These are phyloP conservation scores for Arachis monticola DNA, from an alignment of 331 rosid genomes.

Conservation along the genomic window DNA sequence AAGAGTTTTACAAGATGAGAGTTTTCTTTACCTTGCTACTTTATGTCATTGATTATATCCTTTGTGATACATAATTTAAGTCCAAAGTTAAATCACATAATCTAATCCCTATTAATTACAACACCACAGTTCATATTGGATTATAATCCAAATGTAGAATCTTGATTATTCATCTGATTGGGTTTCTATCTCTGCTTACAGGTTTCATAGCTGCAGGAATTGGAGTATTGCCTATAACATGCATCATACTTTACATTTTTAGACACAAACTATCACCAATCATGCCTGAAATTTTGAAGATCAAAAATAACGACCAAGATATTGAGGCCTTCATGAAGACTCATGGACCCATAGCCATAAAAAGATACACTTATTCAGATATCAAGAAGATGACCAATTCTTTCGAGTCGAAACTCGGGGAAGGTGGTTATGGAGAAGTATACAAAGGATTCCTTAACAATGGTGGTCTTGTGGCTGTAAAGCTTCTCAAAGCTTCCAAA, in stretches of 20 bases:
- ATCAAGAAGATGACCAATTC: constrained; percentile 51
- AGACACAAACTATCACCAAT: constrained; percentile 5
- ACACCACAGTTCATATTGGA: too few species aligned
- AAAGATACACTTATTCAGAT: constrained; percentile 44
- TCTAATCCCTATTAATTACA: too few species aligned
- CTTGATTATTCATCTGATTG: too few species aligned
- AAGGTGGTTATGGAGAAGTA: constrained; percentile 49
- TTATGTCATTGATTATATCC: too few species aligned
- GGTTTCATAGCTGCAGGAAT: constrained; percentile 36
- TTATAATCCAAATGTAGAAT: too few species aligned
- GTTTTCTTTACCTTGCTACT: background rate
- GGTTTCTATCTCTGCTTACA: constrained; percentile 18
- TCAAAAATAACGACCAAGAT: constrained; percentile 22
- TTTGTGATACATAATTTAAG: too few species aligned
- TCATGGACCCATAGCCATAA: constrained; percentile 34
- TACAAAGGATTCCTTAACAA: constrained; percentile 36
- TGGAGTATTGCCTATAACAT: constrained; percentile 27
- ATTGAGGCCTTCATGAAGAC: constrained; percentile 46
- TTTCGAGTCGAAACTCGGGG: constrained; percentile 48
- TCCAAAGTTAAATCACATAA: too few species aligned
- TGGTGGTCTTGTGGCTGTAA: constrained; percentile 40
- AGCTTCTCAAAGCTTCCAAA: constrained; percentile 44
- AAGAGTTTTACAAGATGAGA: background rate
- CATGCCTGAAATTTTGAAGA: constrained; percentile 22
- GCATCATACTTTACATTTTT: constrained; percentile 1